Evolutionary conservation across 805 yeast genomes (phyloP).

Genomic region (Ogataea pini): DNA sequence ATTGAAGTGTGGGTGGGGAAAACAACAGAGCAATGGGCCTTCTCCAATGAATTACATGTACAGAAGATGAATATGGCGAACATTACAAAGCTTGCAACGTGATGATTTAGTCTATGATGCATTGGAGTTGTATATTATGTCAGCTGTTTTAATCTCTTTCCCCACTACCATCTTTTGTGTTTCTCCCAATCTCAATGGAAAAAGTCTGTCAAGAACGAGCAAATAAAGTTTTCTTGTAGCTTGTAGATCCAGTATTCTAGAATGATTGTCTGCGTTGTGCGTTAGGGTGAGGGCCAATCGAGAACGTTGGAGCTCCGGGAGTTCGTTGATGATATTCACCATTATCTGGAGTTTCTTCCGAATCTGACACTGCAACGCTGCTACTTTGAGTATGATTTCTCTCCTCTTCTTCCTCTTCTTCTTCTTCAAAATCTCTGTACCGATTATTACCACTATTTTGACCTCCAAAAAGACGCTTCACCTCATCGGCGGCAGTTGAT

Average conservation of each 20-base stretch:
- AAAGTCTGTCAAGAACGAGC: neutral
- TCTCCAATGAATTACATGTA: constrained; percentile 26
- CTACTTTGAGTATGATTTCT: neutral
- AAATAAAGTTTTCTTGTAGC: neutral
- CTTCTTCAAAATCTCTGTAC: neutral
- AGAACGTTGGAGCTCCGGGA: constrained; percentile 2
- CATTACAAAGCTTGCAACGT: constrained; percentile 3
- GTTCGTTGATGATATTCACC: constrained; percentile 2
- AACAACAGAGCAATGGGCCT: constrained; percentile 32
- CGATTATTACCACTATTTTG: neutral
- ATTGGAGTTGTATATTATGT: constrained; percentile 10
- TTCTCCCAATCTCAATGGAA: neutral
- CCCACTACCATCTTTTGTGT: neutral
- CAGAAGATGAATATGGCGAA: constrained; percentile 18
- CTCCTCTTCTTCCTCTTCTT: neutral
- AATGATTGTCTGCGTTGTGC: constrained; percentile 3
- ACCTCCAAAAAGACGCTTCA: constrained; percentile 6
- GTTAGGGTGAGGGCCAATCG: constrained; percentile 2
- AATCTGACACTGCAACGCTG: neutral
- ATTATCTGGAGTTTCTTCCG: neutral
- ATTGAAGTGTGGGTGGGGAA: constrained; percentile 87
- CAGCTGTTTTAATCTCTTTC: neutral
- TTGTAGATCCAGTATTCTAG: neutral
- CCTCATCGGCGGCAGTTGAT: constrained; percentile 15
- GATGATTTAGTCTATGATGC: constrained; percentile 12